Conservation (phyloP, 2,329 filamentous ascomycete species). For the Ciborinia camelliae region DNA sequence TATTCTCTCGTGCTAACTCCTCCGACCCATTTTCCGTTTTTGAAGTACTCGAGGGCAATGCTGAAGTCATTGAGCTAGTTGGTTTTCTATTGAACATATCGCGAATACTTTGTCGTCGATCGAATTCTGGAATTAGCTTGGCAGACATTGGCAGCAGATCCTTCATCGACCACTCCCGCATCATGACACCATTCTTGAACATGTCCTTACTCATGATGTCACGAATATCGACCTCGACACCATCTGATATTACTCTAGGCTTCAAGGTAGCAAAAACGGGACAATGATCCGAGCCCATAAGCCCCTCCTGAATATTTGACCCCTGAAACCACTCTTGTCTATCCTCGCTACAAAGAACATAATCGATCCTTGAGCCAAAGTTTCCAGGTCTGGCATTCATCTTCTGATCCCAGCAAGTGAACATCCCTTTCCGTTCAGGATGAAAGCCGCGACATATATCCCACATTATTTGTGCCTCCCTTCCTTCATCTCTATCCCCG, state of each 20-base stretch:
- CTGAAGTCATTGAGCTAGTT: background rate
- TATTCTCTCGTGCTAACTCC: background rate
- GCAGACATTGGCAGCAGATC: conserved; percentile 73
- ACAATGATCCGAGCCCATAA: conserved; percentile 95
- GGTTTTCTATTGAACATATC: conserved; percentile 79
- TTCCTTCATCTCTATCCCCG: conserved; percentile 63
- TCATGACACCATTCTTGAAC: conserved; percentile 64
- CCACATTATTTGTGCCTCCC: conserved; percentile 70
- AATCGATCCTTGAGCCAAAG: conserved; percentile 90
- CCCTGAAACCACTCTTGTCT: conserved; percentile 78
- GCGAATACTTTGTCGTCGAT: conserved; percentile 77
- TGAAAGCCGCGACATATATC: conserved; percentile 83
- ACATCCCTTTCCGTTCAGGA: conserved; percentile 80
- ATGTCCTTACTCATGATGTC: conserved; percentile 81
- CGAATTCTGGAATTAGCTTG: conserved; percentile 82
- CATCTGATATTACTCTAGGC: conserved; percentile 54
- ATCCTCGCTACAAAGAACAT: conserved; percentile 75
- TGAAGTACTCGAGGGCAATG: background rate
- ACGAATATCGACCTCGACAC: conserved; percentile 50
- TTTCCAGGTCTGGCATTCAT: conserved; percentile 95
- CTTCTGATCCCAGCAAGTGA: conserved; percentile 94
- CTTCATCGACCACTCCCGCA: conserved; percentile 63
- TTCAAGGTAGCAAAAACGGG: conserved; percentile 79
- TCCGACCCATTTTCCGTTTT: background rate
- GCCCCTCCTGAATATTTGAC: conserved; percentile 85